A percentile compares a stretch with the other conserved stretches of the same genome.
Conservation (phyloP, 306 rosid species). For the Casuarina glauca region DNA sequence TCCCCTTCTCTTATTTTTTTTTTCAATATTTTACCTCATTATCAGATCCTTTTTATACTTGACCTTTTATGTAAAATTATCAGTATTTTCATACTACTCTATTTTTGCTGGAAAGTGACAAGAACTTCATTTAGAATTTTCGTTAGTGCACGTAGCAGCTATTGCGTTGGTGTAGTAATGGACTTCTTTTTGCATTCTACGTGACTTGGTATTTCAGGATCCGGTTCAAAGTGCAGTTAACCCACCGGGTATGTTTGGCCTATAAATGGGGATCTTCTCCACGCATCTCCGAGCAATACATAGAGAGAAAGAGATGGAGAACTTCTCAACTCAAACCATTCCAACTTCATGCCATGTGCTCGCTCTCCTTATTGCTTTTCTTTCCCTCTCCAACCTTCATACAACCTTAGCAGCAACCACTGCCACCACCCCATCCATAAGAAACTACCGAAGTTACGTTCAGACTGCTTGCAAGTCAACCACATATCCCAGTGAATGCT, state of each 20-base stretch:
- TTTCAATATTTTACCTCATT: too few relatives aligned
- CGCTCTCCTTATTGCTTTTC: conserved; percentile 8
- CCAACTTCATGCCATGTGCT: conserved; percentile 13
- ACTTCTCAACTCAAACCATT: neutral
- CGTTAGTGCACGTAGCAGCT: too few relatives aligned
- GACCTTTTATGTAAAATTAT: too few relatives aligned
- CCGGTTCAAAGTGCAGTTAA: too few relatives aligned
- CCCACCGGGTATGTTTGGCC: neutral
- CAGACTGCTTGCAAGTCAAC: conserved; percentile 44
- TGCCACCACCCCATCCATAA: neutral
- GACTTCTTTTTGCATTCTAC: too few relatives aligned
- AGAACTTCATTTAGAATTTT: too few relatives aligned
- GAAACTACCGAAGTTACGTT: conserved; percentile 22
- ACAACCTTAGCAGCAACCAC: neutral
- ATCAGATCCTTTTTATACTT: too few relatives aligned
- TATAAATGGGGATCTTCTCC: conserved; percentile 25
- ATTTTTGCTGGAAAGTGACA: too few relatives aligned
- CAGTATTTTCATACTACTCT: too few relatives aligned
- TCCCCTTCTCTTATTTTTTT: too few relatives aligned
- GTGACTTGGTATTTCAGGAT: too few relatives aligned
- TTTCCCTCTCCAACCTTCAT: conserved; percentile 14
- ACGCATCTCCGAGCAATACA: neutral
- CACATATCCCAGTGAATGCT: conserved; percentile 48
- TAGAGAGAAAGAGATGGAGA: conserved; percentile 26
- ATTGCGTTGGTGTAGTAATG: too few relatives aligned